Evolutionary conservation across 2,329 filamentous ascomycete genomes (phyloP).

Genomic region (Aspergillus unguis): DNA sequence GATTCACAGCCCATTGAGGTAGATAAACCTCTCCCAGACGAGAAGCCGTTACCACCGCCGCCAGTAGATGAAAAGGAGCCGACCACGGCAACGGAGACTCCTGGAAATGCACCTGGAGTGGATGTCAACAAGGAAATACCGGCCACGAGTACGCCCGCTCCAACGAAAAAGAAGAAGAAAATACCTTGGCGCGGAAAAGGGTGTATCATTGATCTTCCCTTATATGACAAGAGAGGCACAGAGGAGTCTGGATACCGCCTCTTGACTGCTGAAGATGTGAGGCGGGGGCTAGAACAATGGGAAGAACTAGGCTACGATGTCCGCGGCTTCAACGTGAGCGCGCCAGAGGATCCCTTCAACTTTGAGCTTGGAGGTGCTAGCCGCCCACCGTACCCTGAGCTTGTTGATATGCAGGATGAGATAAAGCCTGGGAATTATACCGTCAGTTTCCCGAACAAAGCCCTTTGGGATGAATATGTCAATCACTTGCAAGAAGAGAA

Average conservation of each 20-base stretch:
- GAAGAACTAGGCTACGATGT: conserved; percentile 43
- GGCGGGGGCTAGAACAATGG: conserved; percentile 40
- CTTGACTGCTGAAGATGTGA: conserved; percentile 39
- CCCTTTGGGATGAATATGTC: conserved; percentile 73
- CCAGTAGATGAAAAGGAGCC: conserved; percentile 19
- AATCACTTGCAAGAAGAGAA: conserved; percentile 85
- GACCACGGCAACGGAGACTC: conserved; percentile 7
- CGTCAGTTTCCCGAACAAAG: conserved; percentile 45
- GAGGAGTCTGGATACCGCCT: conserved; percentile 35
- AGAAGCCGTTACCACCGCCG: conserved; percentile 43
- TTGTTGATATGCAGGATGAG: conserved; percentile 36
- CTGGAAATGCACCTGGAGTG: conserved; percentile 11
- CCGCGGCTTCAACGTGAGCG: conserved; percentile 39
- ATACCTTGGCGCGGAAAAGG: conserved; percentile 72
- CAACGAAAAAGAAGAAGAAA: conserved; percentile 59
- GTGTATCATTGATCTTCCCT: conserved; percentile 67
- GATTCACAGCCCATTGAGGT: conserved; percentile 22
- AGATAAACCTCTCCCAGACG: conserved; percentile 25
- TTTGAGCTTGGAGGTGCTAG: conserved; percentile 41
- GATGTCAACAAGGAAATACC: conserved; percentile 17
- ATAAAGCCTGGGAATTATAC: conserved; percentile 29
- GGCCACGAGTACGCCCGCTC: conserved; percentile 23
- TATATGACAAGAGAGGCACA: conserved; percentile 63
- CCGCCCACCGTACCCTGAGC: conserved; percentile 43
- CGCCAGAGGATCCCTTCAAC: conserved; percentile 25